phyloP scores from a whole-genome alignment of 2,329 filamentous ascomycete species.

The Trichophyton equinum region DNA sequence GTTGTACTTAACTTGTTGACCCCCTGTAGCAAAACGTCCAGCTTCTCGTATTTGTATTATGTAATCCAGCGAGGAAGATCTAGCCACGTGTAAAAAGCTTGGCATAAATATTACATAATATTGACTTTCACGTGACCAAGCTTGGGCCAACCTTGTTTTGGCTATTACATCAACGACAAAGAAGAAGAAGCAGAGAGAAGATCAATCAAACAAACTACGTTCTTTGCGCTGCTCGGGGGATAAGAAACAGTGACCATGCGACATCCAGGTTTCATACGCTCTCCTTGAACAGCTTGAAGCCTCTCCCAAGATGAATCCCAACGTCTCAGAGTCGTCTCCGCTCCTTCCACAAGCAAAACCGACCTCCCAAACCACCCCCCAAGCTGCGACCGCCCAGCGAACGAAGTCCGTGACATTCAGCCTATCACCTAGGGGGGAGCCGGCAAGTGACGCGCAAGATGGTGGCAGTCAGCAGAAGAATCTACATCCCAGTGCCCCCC shows the following conservation, averaged over 20 bases:
- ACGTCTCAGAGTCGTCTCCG: constrained; percentile 10
- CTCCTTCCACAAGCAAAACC: constrained; percentile 7
- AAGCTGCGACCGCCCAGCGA: constrained; percentile 22
- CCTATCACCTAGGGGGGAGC: constrained; percentile 34
- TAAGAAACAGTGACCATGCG: not conserved
- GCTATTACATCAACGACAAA: not conserved
- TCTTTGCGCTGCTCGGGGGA: not conserved
- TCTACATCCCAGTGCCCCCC: constrained; percentile 28
- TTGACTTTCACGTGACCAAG: no score
- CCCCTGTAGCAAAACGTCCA: no score
- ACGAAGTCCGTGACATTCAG: constrained; percentile 38
- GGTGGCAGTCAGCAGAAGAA: constrained; percentile 32
- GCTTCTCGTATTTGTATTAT: no score
- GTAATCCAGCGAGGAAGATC: no score
- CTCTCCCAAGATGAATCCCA: not conserved
- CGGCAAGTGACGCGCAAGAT: constrained; percentile 30
- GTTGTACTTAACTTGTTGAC: no score
- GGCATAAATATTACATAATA: no score
- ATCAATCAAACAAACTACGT: not conserved
- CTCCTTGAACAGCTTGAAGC: not conserved
- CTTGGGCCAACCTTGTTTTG: no score
- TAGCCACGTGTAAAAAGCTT: no score
- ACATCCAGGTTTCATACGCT: not conserved
- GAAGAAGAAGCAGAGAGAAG: not conserved
- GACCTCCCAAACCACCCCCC: constrained; percentile 24